A percentile compares a stretch with the other conserved stretches of the same genome.
Conservation (phyloP, 148 eudicot species). For the Nepenthes gracilis region DNA sequence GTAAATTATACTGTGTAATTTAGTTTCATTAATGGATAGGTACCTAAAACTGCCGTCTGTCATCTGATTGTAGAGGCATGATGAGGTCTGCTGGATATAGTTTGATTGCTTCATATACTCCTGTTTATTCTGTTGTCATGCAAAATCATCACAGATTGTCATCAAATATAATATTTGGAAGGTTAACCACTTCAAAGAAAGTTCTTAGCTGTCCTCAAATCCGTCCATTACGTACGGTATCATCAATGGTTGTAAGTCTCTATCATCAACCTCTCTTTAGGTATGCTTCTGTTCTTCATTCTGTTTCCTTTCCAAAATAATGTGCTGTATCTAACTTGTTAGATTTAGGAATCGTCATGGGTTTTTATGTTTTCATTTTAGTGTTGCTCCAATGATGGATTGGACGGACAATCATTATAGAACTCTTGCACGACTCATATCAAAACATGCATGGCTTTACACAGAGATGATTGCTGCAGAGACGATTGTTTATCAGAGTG, state of each 20-base stretch:
- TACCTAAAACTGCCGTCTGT: slow-evolving; percentile 33
- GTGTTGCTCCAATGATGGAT: slow-evolving; percentile 99
- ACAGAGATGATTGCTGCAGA: slow-evolving; percentile 99
- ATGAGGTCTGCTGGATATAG: slow-evolving; percentile 67
- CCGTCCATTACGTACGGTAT: slow-evolving; percentile 15
- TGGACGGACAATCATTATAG: slow-evolving; percentile 93
- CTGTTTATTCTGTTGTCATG: slow-evolving; percentile 36
- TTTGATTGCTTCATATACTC: slow-evolving; percentile 58
- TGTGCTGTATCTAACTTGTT: background rate
- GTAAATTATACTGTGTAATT: slow-evolving; percentile 5
- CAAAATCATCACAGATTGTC: slow-evolving; percentile 33
- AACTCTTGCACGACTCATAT: slow-evolving; percentile 67
- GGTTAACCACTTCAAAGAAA: slow-evolving; percentile 25
- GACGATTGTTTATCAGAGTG: slow-evolving; percentile 78
- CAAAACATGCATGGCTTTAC: slow-evolving; percentile 93
- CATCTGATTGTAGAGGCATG: slow-evolving; percentile 46
- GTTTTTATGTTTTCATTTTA: slow-evolving; percentile 9
- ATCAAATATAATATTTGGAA: slow-evolving; percentile 12
- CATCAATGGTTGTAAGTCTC: slow-evolving; percentile 49
- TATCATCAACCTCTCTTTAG: slow-evolving; percentile 89
- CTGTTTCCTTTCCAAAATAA: background rate
- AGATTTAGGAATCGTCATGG: background rate
- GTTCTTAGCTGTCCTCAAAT: slow-evolving; percentile 18
- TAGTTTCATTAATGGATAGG: slow-evolving; percentile 40
- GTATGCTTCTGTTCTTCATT: slow-evolving; percentile 9